phyloP scores from a whole-genome alignment of 257 asterid genomes.

The Agastache rugosa region DNA sequence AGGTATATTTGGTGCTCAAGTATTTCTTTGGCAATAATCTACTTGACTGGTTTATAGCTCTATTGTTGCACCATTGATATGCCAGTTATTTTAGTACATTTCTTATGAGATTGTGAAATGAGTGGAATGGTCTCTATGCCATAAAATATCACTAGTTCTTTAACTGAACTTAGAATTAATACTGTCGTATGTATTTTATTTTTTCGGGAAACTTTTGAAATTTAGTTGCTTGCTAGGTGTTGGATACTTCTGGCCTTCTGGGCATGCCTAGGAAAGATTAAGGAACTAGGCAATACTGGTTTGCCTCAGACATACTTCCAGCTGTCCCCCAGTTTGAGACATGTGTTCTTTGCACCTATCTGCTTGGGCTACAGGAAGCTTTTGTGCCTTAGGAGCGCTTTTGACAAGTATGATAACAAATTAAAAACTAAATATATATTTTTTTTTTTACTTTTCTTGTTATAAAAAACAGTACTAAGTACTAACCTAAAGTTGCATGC shows the following conservation, averaged over 20 bases:
- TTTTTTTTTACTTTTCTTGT: not conserved
- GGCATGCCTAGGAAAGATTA: not conserved
- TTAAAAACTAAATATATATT: too few relatives aligned
- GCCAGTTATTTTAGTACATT: not conserved
- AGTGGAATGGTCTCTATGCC: constrained; percentile 15
- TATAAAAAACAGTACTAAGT: not conserved
- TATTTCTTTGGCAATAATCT: constrained; percentile 22
- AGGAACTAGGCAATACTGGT: not conserved
- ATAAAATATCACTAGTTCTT: not conserved
- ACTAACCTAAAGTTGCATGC: not conserved
- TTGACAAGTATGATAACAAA: not conserved
- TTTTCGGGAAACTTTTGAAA: not conserved
- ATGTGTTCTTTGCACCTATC: not conserved
- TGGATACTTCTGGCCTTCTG: not conserved
- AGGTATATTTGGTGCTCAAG: constrained; percentile 52
- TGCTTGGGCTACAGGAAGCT: not conserved
- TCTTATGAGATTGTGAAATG: constrained; percentile 26
- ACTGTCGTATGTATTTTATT: not conserved
- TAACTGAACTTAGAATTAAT: not conserved
- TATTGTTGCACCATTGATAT: constrained; percentile 4
- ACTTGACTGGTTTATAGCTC: constrained; percentile 13
- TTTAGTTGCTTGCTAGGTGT: not conserved
- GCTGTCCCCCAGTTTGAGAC: not conserved
- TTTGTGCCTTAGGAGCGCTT: not conserved
- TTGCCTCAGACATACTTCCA: not conserved